Base-by-base conservation (phyloP, 2,329 filamentous ascomycete species). In the Cladosporium sp. region DNA sequence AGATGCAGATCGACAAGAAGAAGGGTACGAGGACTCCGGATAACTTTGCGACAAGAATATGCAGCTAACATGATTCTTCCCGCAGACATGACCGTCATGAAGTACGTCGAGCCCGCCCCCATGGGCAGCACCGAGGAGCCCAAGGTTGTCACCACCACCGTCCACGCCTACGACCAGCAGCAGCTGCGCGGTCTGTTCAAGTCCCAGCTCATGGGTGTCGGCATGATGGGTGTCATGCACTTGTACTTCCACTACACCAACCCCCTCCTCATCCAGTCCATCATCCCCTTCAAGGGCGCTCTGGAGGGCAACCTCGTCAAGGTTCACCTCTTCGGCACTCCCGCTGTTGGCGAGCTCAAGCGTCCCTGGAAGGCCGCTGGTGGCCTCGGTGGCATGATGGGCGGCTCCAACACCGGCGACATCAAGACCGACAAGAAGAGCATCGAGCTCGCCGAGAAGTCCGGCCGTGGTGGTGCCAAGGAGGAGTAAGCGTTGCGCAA, bases 231-330 rank as follows among this genome's bases (percentile, higher is more conserved):
- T 68, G 91, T 97, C 76, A 98, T 99, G 94, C 95, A 99, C 84
- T 72, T 99, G 68, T 99, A 98, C 89, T 91, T 99, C 86, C 93
- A 97, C 81, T 99, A 98, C 89, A 98, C 93, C 83, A 99, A 98
- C 88, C 95, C 95, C 49, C 91, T 99, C 60, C 85, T 97, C 76
- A 97, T 99, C 83, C 95, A 99, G 88, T 96, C 91, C 79, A 97
- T 99, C 83, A 95, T 99, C 77, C 95, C 95, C 36, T 85, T 98
- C 80, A 99, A 99, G 89, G 87, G 91, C 77, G 94, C 93, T 54
- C 87, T 99, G 80, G 95, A 99, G 85, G 86, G 90, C 82, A 98
- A 97, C 85, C 84, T 97, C 74, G 87, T 95, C 85, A 97, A 98
- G 88, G 94, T 99, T 76, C 91, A 98, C 82, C 72, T 99, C 70